Evolutionary conservation across 1,284 basidiomycete species (phyloP).

Genomic region (Flammula alnicola): DNA sequence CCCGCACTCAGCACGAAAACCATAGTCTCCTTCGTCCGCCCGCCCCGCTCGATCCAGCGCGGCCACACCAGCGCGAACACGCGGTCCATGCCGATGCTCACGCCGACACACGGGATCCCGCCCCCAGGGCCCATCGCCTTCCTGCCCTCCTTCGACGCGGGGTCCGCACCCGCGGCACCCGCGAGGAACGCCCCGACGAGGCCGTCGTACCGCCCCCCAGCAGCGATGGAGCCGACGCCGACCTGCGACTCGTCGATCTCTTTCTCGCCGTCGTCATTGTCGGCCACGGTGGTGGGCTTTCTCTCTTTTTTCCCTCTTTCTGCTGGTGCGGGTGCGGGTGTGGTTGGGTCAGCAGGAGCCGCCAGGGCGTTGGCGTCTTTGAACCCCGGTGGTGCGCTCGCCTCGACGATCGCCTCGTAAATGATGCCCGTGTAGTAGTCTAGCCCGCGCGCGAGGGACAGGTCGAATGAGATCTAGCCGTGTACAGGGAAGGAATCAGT

Average conservation of each 20-base stretch:
- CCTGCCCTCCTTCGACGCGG: conserved; percentile 57
- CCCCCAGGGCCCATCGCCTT: conserved; percentile 52
- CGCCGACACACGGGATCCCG: conserved; percentile 86
- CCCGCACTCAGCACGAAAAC: conserved; percentile 95
- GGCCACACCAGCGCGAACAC: conserved; percentile 94
- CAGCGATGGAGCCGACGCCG: conserved; percentile 97
- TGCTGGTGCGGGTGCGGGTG: conserved; percentile 23
- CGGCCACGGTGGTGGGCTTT: conserved; percentile 37
- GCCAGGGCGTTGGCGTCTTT: conserved; percentile 53
- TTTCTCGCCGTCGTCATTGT: conserved; percentile 68
- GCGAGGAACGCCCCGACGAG: conserved; percentile 95
- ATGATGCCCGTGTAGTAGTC: conserved; percentile 99
- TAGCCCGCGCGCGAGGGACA: conserved; percentile 93
- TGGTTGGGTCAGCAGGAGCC: conserved; percentile 41
- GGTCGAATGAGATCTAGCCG: conserved; percentile 88
- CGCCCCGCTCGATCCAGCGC: conserved; percentile 77
- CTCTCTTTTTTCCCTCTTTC: conserved; percentile 57
- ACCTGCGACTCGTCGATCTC: conserved; percentile 93
- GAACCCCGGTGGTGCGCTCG: conserved; percentile 89
- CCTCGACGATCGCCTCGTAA: conserved; percentile 95
- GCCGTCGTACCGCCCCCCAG: conserved; percentile 95
- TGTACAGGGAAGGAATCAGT: neutral
- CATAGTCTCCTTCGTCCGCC: conserved; percentile 91
- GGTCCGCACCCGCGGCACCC: conserved; percentile 60
- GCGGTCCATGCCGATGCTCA: conserved; percentile 95